Base-by-base conservation (phyloP, 164 flowering plant genomes). In the Protea cynaroides region DNA sequence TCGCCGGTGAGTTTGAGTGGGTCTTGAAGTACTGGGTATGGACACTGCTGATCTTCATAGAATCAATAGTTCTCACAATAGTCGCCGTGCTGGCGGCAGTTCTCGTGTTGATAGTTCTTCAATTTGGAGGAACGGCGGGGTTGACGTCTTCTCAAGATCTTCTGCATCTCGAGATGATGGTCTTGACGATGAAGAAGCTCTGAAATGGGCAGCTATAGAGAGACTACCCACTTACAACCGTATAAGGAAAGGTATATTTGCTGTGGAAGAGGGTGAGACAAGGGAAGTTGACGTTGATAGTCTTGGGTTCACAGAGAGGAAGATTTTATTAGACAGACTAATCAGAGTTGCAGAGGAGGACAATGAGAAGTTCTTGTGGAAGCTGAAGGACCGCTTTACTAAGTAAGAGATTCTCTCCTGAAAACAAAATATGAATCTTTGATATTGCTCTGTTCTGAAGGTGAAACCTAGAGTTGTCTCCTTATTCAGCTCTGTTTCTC, bases 311-410 rank as follows among this genome's bases (percentile, higher is more conserved):
- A 13, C 15, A 25, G 58, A 24, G n/a, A 81, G 70, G 76, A 79
- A 64, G 76, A 68, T 61, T 25, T 69, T 87, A 67, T 22, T 89
- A 1, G 83, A 87, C 51, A 86, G 86, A 68, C 59, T 87, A 64
- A 69, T 89, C 9, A 80, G 71, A 14, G 69, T 76, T 59, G 78
- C 34, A 29, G 34, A 29, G 34, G 34, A 29, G 34, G 34, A 29
- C 34, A 29, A 29, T 29, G 34, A 29, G 34, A 29, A 29, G 34
- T 86, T 90, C 81, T 75, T 90, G 82, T 47, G 76, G 50, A 84
- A 79, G 67, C 85, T 86, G 74, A 86, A 73, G 76, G 56, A 80
- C 25, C 83, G 96, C 14, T 63, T 83, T 23, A 88, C 86, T 56
- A 76, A 82, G 94, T 86, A 71, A 15, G 11, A 29, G 34, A 29